phyloP scores from a whole-genome alignment of 352 stramenopile genomes.

The Globisporangium radiosum region DNA sequence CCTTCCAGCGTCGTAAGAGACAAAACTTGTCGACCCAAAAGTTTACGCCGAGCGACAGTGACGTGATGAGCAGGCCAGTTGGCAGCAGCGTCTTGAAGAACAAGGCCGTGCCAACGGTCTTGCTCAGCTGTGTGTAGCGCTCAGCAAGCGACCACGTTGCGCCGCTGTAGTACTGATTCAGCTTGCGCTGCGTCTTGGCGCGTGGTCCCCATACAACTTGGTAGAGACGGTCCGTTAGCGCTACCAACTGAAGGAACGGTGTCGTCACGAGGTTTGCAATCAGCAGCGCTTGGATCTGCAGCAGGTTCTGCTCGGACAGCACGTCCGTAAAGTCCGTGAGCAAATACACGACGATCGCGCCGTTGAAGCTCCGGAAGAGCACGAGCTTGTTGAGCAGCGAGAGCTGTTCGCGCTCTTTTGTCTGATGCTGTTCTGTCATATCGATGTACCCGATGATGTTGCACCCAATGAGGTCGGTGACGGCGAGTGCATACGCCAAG shows the following conservation, averaged over 20 bases:
- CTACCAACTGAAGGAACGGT: slow-evolving; percentile 58
- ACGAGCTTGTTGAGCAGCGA: slow-evolving; percentile 79
- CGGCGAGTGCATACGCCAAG: slow-evolving; percentile 39
- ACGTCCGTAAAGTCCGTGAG: slow-evolving; percentile 71
- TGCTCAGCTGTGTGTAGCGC: slow-evolving; percentile 63
- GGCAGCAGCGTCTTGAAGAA: slow-evolving; percentile 66
- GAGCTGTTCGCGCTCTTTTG: slow-evolving; percentile 59
- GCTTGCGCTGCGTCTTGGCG: slow-evolving; percentile 64
- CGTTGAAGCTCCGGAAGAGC: slow-evolving; percentile 67
- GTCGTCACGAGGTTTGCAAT: slow-evolving; percentile 73
- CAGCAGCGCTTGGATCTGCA: slow-evolving; percentile 69
- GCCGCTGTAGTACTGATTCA: slow-evolving; percentile 74
- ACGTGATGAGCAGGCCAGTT: slow-evolving; percentile 56
- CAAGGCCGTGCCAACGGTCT: slow-evolving; percentile 52
- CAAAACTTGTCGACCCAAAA: slow-evolving; percentile 86
- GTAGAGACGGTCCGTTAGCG: slow-evolving; percentile 41
- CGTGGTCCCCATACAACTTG: slow-evolving; percentile 34
- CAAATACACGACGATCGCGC: slow-evolving; percentile 66
- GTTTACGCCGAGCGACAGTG: slow-evolving; percentile 61
- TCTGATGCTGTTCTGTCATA: slow-evolving; percentile 51
- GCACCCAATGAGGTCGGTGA: slow-evolving; percentile 56
- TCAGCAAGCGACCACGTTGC: slow-evolving; percentile 61
- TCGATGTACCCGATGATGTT: slow-evolving; percentile 55
- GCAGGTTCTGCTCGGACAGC: slow-evolving; percentile 53
- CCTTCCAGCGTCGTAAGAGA: slow-evolving; percentile 69